Evolutionary conservation across 2,329 filamentous ascomycete genomes (phyloP).

Genomic region (Diaporthe sp.): DNA sequence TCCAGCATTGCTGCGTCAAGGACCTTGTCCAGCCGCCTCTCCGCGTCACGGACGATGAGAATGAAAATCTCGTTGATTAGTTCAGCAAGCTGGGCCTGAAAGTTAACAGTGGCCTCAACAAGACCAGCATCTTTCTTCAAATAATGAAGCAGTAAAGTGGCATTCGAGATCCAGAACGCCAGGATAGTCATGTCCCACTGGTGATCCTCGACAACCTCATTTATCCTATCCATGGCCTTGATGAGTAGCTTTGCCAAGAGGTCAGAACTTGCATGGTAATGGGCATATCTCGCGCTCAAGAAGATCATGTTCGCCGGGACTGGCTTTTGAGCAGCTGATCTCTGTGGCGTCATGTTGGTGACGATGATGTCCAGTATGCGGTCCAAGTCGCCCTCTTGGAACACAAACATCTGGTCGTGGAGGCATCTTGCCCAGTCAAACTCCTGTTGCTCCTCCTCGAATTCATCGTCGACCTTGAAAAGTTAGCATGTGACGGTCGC

Average conservation of each 20-base stretch:
- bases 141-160: conserved; percentile 94
- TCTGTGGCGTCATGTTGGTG: conserved; percentile 96
- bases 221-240: conserved; percentile 95
- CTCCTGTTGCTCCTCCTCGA: conserved; percentile 90
- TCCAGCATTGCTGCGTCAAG: conserved; percentile 95
- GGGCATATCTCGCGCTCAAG: conserved; percentile 92
- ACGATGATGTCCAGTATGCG: conserved; percentile 95
- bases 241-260: conserved; percentile 84
- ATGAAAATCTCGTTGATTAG: conserved; percentile 99
- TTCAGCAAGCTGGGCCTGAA: conserved; percentile 93
- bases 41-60: conserved; percentile 94
- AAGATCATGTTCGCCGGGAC: conserved; percentile 98
- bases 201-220: conserved; percentile 92
- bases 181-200: conserved; percentile 99
- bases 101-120: conserved; percentile 84
- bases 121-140: conserved; percentile 93
- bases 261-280: conserved; percentile 93
- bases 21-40: conserved; percentile 95
- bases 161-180: conserved; percentile 99
- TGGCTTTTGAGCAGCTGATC: conserved; percentile 96
- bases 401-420: conserved; percentile 99
- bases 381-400: conserved; percentile 93
- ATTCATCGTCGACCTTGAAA: conserved; percentile 76
- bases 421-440: conserved; percentile 96
- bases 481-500: conserved; percentile 39